These are phyloP conservation scores for Eimeria sp. DNA, from an alignment of 169 alveolate species.

Conservation along the genomic window DNA sequence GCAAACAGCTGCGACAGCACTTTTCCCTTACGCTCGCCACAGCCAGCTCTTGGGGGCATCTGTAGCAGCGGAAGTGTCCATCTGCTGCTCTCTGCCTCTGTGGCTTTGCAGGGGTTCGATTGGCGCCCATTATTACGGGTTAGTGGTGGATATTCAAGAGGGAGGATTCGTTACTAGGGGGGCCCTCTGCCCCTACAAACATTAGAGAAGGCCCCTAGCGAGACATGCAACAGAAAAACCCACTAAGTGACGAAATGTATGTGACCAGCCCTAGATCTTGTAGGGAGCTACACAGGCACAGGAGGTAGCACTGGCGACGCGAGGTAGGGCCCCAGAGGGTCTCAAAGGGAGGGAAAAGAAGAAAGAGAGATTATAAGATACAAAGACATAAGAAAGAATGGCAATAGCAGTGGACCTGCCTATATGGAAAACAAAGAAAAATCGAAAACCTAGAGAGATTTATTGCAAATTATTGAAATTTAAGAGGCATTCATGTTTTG, in stretches of 20 bases:
- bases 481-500: not conserved
- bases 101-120: conserved; percentile 34
- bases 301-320: not conserved
- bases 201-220: not conserved
- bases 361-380: not conserved
- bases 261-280: not conserved
- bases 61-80: conserved; percentile 47
- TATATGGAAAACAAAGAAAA: not conserved
- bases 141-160: not conserved
- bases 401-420: no score
- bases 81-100: conserved; percentile 23
- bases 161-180: not conserved
- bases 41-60: conserved; percentile 33
- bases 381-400: not conserved
- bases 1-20: conserved; percentile 59
- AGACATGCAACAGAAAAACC: not conserved
- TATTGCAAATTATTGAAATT: not conserved
- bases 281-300: not conserved
- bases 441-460: no score
- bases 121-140: not conserved
- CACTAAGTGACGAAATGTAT: not conserved
- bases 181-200: not conserved
- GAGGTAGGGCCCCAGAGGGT: not conserved
- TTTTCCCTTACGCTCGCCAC: conserved; percentile 17
- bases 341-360: not conserved